Evolutionary conservation across 2,329 filamentous ascomycete species (phyloP), one percentile per base, ranked within the genome.

Genomic region (Xylariaceae sp.): DNA sequence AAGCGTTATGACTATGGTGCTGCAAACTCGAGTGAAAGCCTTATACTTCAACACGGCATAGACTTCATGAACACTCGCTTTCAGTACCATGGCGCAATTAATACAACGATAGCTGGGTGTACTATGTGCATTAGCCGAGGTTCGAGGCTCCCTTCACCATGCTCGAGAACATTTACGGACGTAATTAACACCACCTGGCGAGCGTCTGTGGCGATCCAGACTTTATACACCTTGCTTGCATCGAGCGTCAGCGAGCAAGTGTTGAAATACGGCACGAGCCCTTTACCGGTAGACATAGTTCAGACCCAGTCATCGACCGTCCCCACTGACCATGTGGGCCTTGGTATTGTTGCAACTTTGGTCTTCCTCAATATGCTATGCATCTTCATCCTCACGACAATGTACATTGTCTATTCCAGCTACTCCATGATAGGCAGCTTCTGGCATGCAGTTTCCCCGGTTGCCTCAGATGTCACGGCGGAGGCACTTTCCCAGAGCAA

Each of bases 401-500:
- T 49, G 35, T 49, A 49, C 46, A 13, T 49, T 18, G 13, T 11
- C 10, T 11, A 32, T 21, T 40, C 24, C 6, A 33, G 36, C 11
- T 49, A 49, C 16, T 3, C 46, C 2, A 10, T 49, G 16, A 10
- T 49, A 6, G 46, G 26, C 15, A 49, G 21, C 16, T 49, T 30
- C 15, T 49, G 35, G 46, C 46, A 49, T 26, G 35, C 18, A 5
- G 20, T 49, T n/a, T 49, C 46, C 5, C 35, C 40, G 13, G 24
- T 24, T 59, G 15, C 36, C 18, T 40, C 35, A 3, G 26, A 41
- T 11, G 6, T 24, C n/a, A 49, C 26, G 6, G 4, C 43, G 4
- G 30, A 36, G 3, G 27, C 20, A 3, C 18, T 46, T n/a, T 20
- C 13, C 13, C 33, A 29, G 30, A 13, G 30, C 20, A 46, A 46